Evolutionary conservation across 108 stramenopile species (phyloP).

Genomic region (Chaetoceros tenuissimus): DNA sequence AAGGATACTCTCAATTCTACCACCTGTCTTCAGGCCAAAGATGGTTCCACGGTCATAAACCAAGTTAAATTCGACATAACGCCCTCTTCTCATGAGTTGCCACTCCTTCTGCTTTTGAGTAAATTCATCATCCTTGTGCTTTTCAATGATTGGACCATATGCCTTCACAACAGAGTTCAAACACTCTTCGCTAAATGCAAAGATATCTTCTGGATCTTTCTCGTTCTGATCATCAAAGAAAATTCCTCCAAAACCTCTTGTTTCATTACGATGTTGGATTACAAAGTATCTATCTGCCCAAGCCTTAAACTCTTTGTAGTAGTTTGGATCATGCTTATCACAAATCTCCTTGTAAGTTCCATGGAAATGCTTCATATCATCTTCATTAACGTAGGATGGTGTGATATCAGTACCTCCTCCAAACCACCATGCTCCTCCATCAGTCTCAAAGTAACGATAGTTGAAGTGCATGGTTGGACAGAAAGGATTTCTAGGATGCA

Average conservation of each 20-base stretch:
- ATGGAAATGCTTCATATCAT: conserved; percentile 98
- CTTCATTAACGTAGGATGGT: conserved; percentile 90
- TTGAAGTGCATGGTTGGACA: conserved; percentile 99
- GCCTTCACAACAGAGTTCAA: conserved; percentile 81
- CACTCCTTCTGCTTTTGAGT: conserved; percentile 92
- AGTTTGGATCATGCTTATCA: conserved; percentile 94
- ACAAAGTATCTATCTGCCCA: conserved; percentile 98
- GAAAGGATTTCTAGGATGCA: conserved; percentile 96
- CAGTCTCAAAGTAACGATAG: conserved; percentile 99
- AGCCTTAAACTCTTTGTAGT: conserved; percentile 95
- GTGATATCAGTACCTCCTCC: conserved; percentile 99
- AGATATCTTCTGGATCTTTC: conserved; percentile 77
- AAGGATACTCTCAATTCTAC: conserved; percentile 96
- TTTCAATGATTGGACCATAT: conserved; percentile 88
- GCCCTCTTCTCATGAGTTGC: conserved; percentile 92
- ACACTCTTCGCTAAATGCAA: conserved; percentile 83
- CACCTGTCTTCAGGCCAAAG: conserved; percentile 98
- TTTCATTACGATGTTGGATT: conserved; percentile 93
- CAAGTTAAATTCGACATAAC: conserved; percentile 99
- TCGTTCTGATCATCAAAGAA: conserved; percentile 99
- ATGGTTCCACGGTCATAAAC: conserved; percentile 98
- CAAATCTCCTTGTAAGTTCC: conserved; percentile 97
- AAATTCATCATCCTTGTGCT: conserved; percentile 84
- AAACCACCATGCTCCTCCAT: conserved; percentile 99
- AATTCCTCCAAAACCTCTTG: conserved; percentile 95